These are phyloP conservation scores for Tephrocybe sp. DNA, from an alignment of 768 basidiomycete species.

Conservation along the genomic window DNA sequence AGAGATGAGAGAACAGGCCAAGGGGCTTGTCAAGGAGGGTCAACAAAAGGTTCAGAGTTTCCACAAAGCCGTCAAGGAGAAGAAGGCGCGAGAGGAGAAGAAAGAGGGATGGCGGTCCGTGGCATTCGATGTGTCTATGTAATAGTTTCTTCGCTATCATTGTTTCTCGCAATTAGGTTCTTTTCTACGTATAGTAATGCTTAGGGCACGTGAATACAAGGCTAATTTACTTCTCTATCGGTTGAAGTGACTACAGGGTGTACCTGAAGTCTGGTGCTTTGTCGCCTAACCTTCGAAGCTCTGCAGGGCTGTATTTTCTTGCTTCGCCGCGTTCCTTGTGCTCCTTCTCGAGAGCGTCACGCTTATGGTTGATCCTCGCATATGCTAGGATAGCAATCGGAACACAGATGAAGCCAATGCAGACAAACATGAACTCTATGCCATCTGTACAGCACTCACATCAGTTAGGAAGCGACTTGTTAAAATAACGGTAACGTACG, in stretches of 20 bases:
- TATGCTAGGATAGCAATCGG: slow-evolving; percentile 50
- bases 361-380: slow-evolving; percentile 49
- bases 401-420: slow-evolving; percentile 54
- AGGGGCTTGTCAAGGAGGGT: slow-evolving; percentile 30
- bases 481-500: slow-evolving; percentile 39
- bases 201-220: no score
- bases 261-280: slow-evolving; percentile 64
- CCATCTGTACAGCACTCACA: slow-evolving; percentile 38
- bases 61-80: slow-evolving; percentile 38
- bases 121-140: slow-evolving; percentile 46
- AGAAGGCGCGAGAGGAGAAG: slow-evolving; percentile 34
- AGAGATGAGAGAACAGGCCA: slow-evolving; percentile 21
- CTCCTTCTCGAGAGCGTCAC: slow-evolving; percentile 37
- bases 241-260: slow-evolving; percentile 29
- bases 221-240: no score
- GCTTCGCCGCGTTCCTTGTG: slow-evolving; percentile 28
- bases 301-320: slow-evolving; percentile 30
- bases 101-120: slow-evolving; percentile 45
- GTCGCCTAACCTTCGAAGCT: slow-evolving; percentile 49
- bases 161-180: no score
- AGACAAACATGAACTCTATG: slow-evolving; percentile 65
- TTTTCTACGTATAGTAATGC: no score
- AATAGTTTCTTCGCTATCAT: no score
- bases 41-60: slow-evolving; percentile 37
- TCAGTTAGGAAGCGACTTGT: not conserved